Evolutionary conservation across 2,329 filamentous ascomycete genomes (phyloP), one percentile per base, ranked within the genome.

Genomic region (Nigrograna mackinnonii): DNA sequence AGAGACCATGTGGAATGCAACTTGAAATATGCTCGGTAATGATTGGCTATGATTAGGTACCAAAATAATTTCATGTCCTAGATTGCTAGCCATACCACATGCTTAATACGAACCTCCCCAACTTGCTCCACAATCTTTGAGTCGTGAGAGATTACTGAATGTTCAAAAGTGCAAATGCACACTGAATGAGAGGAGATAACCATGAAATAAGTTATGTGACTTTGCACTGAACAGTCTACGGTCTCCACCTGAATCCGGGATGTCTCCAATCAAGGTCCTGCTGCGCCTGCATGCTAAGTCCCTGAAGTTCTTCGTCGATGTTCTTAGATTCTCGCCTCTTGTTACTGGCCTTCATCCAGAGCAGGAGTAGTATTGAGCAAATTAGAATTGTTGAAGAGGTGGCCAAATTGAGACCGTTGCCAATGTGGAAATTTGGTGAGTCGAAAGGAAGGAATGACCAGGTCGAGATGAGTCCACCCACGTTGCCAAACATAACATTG

Each of bases 401-500:
- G 0, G 80, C 86, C 32, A 88, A 57, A 58, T 89, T 89, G 24
- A 89, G 62, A 0, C 85, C 85, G 56, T 89, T 89, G 1, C 86
- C 86, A 42, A 88, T 87, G 46, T 74, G 82, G 55, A 83, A 90
- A 44, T 88, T 66, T 0, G 86, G 86, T 0, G 55, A 79, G 57
- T 89, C 85, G 52, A 70, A 79, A 0, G 79, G 77, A 13, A 87
- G 55, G 66, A 85, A 87, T 2, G 74, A 77, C 83, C 84, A 87
- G 0, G 82, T 85, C 1, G 80, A 77, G 44, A 86, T 76, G 22
- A 89, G 62, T 0, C 85, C 86, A 2, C 86, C 86, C n/a, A 89
- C 60, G 41, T 88, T 89, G 20, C 85, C 86, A 18, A 87, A 70
- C 84, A 89, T 88, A 57, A 89, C 82, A 39, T 82, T 83, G 0